These are phyloP conservation scores for Diplodia sapinea DNA, from an alignment of 2,329 filamentous ascomycete genomes.

Conservation along the genomic window DNA sequence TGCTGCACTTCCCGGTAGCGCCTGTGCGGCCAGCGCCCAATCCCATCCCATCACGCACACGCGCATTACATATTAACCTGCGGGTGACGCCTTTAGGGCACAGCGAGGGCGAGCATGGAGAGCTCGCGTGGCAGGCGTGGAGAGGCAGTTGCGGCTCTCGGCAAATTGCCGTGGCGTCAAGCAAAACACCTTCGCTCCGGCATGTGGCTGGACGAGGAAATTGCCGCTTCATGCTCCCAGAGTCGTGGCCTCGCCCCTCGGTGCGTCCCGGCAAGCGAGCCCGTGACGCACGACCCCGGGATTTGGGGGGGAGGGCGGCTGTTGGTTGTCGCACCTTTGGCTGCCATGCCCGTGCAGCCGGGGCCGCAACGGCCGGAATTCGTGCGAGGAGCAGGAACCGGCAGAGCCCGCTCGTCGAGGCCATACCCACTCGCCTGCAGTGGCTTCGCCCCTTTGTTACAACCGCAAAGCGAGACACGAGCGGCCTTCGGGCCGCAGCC, in stretches of 20 bases:
- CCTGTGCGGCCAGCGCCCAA: not conserved
- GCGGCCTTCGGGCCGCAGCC: slow-evolving; percentile 21
- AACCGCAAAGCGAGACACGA: slow-evolving; percentile 10
- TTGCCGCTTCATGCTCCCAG: slow-evolving; percentile 22
- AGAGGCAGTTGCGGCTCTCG: slow-evolving; percentile 15
- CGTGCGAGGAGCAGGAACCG: slow-evolving; percentile 10
- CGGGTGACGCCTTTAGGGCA: slow-evolving; percentile 6
- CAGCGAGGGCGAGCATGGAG: not conserved
- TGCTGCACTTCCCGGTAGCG: slow-evolving; percentile 20
- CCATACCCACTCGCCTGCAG: slow-evolving; percentile 26
- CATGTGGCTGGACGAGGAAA: slow-evolving; percentile 17
- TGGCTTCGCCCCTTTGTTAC: slow-evolving; percentile 19
- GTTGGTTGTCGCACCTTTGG: slow-evolving; percentile 1
- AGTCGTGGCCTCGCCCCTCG: not conserved
- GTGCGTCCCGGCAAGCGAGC: slow-evolving; percentile 13
- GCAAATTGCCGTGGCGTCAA: slow-evolving; percentile 24
- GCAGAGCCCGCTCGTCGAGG: slow-evolving; percentile 6
- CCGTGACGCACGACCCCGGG: slow-evolving; percentile 19
- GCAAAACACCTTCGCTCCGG: slow-evolving; percentile 22
- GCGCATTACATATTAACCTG: slow-evolving; percentile 22
- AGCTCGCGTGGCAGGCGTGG: not conserved
- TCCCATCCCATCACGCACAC: slow-evolving; percentile 18
- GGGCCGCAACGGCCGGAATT: slow-evolving; percentile 1
- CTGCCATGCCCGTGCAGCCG: slow-evolving; percentile 18
- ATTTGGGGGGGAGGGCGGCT: not conserved